A percentile compares a stretch with the other conserved stretches of the same genome.
Conservation (phyloP, 495 filamentous ascomycete species). For the Aspergillus steynii region DNA sequence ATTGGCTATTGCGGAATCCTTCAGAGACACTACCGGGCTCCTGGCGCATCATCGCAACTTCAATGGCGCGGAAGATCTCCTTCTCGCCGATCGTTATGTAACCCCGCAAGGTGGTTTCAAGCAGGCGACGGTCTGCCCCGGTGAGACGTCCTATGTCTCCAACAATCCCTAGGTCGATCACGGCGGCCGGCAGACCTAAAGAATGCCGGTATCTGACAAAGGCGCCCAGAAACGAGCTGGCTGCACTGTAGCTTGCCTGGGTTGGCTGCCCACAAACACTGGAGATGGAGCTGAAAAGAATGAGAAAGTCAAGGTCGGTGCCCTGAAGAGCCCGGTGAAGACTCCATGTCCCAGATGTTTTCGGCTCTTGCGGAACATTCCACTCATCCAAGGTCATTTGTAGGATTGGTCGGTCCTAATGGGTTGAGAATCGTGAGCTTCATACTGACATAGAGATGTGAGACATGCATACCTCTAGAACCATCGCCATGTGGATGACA, state of each 20-base stretch:
- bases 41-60: slow-evolving; percentile 7
- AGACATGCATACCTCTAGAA: slow-evolving; percentile 15
- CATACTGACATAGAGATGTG: not conserved
- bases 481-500: slow-evolving; percentile 32
- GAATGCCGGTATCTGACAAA: slow-evolving; percentile 26
- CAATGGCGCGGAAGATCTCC: slow-evolving; percentile 6
- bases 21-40: not conserved
- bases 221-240: slow-evolving; percentile 28
- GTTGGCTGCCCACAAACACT: slow-evolving; percentile 22
- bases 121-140: not conserved
- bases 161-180: slow-evolving; percentile 44
- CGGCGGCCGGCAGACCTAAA: slow-evolving; percentile 18
- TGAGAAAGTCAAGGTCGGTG: slow-evolving; percentile 42
- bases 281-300: slow-evolving; percentile 33
- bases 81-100: not conserved
- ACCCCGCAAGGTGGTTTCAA: not conserved
- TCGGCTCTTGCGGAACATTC: slow-evolving; percentile 29
- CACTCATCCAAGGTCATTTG: slow-evolving; percentile 35
- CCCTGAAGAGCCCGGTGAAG: slow-evolving; percentile 17
- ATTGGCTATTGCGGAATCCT: slow-evolving; percentile 2
- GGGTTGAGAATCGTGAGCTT: not conserved
- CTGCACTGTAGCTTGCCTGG: slow-evolving; percentile 30
- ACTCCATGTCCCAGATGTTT: slow-evolving; percentile 43
- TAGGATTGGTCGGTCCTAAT: slow-evolving; percentile 21
- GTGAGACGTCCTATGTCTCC: slow-evolving; percentile 33